Conservation (phyloP, 768 basidiomycete species). For the Boletus coccyginus region DNA sequence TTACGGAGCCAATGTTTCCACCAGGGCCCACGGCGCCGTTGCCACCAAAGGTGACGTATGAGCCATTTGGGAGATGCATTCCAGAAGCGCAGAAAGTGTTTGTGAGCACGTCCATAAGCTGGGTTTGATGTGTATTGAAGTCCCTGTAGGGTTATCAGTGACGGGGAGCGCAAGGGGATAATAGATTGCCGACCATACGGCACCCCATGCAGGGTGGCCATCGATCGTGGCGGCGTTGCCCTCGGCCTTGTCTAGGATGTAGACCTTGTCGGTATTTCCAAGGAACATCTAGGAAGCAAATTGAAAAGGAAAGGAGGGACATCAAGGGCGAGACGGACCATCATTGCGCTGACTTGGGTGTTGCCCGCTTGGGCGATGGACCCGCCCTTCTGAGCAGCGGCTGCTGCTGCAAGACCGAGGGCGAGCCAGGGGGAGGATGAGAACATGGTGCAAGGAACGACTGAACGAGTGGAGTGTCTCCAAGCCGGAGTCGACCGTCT, state of each 20-base stretch:
- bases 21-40: slow-evolving; percentile 71
- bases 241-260: slow-evolving; percentile 91
- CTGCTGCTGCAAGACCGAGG: slow-evolving; percentile 42
- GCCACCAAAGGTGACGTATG: slow-evolving; percentile 72
- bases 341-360: slow-evolving; percentile 52
- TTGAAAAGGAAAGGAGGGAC: not conserved
- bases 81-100: slow-evolving; percentile 84
- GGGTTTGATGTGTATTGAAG: slow-evolving; percentile 16
- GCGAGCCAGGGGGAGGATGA: slow-evolving; percentile 39
- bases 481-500: too few species aligned
- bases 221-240: slow-evolving; percentile 64
- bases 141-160: slow-evolving; percentile 17
- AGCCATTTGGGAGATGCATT: slow-evolving; percentile 78
- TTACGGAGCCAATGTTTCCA: slow-evolving; percentile 54
- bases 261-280: slow-evolving; percentile 76
- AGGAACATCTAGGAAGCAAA: slow-evolving; percentile 61
- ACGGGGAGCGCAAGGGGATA: not conserved
- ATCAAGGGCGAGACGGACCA: slow-evolving; percentile 36
- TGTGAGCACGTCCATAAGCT: slow-evolving; percentile 43
- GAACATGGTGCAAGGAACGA: slow-evolving; percentile 25
- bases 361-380: slow-evolving; percentile 23
- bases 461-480: slow-evolving; percentile 8
- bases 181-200: slow-evolving; percentile 49
- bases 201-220: slow-evolving; percentile 72
- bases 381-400: slow-evolving; percentile 24